A percentile compares a stretch with the other conserved stretches of the same genome.
These are phyloP conservation scores for Symbiodinium pilosum DNA, from an alignment of 73 alveolate species.

Conservation along the genomic window DNA sequence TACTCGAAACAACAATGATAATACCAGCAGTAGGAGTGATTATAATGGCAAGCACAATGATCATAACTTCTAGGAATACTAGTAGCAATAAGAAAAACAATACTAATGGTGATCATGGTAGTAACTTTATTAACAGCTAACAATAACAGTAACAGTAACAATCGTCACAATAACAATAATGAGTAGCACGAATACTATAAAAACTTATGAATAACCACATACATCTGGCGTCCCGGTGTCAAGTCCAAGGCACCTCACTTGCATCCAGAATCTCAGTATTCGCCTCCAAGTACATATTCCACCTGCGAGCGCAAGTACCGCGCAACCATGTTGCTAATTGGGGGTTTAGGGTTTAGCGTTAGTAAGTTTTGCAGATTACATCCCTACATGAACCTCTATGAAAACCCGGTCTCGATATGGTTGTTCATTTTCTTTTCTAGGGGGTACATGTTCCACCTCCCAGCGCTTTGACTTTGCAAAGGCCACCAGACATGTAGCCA, in stretches of 20 bases:
- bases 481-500: too few relatives aligned
- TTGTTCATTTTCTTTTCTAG: too few relatives aligned
- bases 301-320: background rate
- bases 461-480: too few relatives aligned
- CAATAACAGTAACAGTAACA: background rate
- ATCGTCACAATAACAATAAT: background rate
- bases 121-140: too few relatives aligned
- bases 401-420: too few relatives aligned
- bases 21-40: too few relatives aligned
- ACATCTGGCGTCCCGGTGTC: background rate
- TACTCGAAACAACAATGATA: too few relatives aligned
- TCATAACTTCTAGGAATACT: background rate
- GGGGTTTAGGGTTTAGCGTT: too few relatives aligned
- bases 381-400: too few relatives aligned
- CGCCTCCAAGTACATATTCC: slow-evolving; percentile 88
- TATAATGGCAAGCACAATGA: background rate
- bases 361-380: too few relatives aligned
- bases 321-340: too few relatives aligned
- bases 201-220: background rate
- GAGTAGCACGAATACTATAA: background rate
- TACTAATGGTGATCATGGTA: background rate
- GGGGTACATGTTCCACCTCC: too few relatives aligned
- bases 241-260: background rate
- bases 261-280: slow-evolving; percentile 16
- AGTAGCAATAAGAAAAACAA: background rate